Base-by-base conservation (phyloP, 2,329 filamentous ascomycete genomes). In the Hypoxylon sp. region DNA sequence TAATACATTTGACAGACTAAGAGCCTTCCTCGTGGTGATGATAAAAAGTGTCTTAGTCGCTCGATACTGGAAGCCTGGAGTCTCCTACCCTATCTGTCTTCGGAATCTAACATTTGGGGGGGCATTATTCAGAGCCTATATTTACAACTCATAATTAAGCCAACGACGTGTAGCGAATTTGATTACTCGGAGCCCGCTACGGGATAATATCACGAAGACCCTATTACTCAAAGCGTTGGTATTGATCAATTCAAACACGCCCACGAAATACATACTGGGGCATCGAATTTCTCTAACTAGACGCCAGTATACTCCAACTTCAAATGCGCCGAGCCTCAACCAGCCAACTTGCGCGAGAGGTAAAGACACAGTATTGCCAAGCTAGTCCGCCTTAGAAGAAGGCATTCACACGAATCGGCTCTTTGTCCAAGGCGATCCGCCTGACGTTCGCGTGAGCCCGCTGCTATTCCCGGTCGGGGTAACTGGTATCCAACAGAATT, bases 1-100 rank as follows among this genome's bases (percentile, higher is more conserved):
- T 61, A 50, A 44, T 39, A 64, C 44, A 17, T 48, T 35, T 5
- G 17, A 39, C 60, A 50, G 59, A 60, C 47, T 61, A 52, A 60
- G 35, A 46, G 11, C 42, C 21, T 58, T 67, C 53, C 44, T 48
- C 53, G 42, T 52, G 44, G 27, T 42, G 29, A 56, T 31, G 15
- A n/a, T 46, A 29, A 65, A 52, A 42, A 50, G 39, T 39, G 51
- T 59, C 15, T 54, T 31, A 55, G 42, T 29, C 42, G n/a, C 52
- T 65, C 54, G 32, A 46, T 60, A 57, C 29, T 27, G 24, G 48
- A 56, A 59, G 31, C 35, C 51, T 17, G 32, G 48, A 24, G 29
- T 21, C 24, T 55, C 27, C 32, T 62, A n/a, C 52, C 53, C 27
- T 31, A 59, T 66, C 29, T 8, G 50, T 54, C 19, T 13, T 39